Evolutionary conservation across 805 yeast species (phyloP).

Genomic region (Yamadazyma olivae): DNA sequence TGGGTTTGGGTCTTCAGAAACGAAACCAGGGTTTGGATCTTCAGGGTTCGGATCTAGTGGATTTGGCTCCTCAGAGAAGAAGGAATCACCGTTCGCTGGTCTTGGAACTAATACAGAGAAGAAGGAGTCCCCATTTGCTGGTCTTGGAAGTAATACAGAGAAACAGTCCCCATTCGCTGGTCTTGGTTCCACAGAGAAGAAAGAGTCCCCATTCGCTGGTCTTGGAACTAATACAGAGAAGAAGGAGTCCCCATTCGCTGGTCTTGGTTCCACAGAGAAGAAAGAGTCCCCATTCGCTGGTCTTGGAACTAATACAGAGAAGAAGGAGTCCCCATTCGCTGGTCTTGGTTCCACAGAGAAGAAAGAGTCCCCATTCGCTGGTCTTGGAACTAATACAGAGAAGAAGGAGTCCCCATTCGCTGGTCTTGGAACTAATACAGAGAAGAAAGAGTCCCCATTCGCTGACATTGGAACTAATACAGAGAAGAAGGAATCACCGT

Average conservation of each 20-base stretch:
- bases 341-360: not conserved
- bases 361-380: conserved; percentile 11
- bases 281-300: conserved; percentile 7
- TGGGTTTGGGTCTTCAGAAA: not conserved
- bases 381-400: conserved; percentile 1
- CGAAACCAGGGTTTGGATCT: conserved; percentile 15
- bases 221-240: conserved; percentile 1
- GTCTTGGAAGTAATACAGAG: not conserved
- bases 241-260: conserved; percentile 10
- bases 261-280: not conserved
- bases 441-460: conserved; percentile 1
- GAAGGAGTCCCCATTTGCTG: conserved; percentile 16
- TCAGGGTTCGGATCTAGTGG: conserved; percentile 9
- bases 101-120: conserved; percentile 1
- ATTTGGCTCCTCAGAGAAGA: not conserved
- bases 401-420: conserved; percentile 9
- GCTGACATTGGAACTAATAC: not conserved
- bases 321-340: not conserved
- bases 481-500: conserved; percentile 1
- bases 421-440: not conserved
- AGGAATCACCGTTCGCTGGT: conserved; percentile 8
- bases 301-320: not conserved
- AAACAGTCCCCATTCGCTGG: conserved; percentile 1
- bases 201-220: conserved; percentile 8
- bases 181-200: not conserved